phyloP scores from a whole-genome alignment of 1,284 basidiomycete species.

The Phlebopus sp. region DNA sequence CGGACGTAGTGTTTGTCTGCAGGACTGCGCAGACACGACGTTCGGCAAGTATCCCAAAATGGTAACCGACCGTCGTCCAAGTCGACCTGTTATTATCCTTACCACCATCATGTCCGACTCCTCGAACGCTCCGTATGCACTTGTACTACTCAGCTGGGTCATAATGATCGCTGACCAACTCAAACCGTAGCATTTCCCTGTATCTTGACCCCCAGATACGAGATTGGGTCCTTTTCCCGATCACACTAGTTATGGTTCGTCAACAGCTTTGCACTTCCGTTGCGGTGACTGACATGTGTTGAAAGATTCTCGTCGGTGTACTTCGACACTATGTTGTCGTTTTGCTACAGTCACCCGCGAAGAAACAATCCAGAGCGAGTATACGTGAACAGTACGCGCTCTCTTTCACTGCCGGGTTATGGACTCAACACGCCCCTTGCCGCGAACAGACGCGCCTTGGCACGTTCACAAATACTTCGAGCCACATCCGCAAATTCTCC shows the following conservation, averaged over 20 bases:
- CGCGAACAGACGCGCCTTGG: slow-evolving; percentile 71
- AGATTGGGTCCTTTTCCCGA: slow-evolving; percentile 94
- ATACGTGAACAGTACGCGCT: slow-evolving; percentile 89
- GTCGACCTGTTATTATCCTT: slow-evolving; percentile 8
- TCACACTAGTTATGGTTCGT: slow-evolving; percentile 94
- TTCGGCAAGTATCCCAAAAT: slow-evolving; percentile 33
- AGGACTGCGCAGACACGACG: slow-evolving; percentile 57
- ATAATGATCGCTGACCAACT: slow-evolving; percentile 13
- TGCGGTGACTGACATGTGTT: slow-evolving; percentile 3
- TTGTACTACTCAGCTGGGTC: slow-evolving; percentile 7
- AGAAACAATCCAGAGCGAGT: slow-evolving; percentile 73
- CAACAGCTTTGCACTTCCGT: not conserved
- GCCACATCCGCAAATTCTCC: slow-evolving; percentile 78
- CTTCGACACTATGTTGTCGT: slow-evolving; percentile 91
- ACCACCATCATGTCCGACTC: slow-evolving; percentile 35
- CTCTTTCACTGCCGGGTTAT: not conserved
- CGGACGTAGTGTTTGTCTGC: slow-evolving; percentile 46
- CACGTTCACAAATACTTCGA: slow-evolving; percentile 81
- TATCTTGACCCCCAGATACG: slow-evolving; percentile 93
- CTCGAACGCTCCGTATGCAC: slow-evolving; percentile 37
- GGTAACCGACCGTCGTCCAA: slow-evolving; percentile 22
- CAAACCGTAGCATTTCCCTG: slow-evolving; percentile 57
- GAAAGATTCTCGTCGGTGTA: slow-evolving; percentile 89
- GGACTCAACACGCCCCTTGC: not conserved
- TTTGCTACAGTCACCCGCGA: slow-evolving; percentile 82